Conservation (phyloP, 257 asterid species). For the Solanum chilense region DNA sequence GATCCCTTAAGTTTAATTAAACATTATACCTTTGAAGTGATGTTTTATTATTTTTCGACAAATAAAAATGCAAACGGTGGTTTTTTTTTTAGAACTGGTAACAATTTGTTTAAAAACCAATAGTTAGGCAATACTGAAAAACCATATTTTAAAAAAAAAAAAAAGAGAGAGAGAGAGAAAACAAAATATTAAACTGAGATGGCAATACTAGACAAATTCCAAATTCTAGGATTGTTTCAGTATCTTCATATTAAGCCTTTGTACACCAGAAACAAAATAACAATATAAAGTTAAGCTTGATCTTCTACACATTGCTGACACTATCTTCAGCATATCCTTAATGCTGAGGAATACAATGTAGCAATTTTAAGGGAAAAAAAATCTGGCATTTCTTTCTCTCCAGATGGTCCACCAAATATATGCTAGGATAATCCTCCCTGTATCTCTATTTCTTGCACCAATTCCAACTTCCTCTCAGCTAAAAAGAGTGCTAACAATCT, state of each 20-base stretch:
- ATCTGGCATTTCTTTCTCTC: not conserved
- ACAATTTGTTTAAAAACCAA: not conserved
- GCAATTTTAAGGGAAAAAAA: not conserved
- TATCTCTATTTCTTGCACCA: not conserved
- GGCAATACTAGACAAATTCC: not conserved
- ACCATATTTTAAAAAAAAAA: not conserved
- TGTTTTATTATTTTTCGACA: not conserved
- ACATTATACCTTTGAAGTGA: not conserved
- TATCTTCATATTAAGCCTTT: not conserved
- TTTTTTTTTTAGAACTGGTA: not conserved
- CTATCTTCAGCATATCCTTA: not conserved
- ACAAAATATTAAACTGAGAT: not conserved
- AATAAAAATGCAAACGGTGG: not conserved
- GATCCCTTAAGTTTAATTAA: not conserved
- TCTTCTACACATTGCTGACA: not conserved
- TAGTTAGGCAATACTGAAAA: not conserved
- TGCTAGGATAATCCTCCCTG: not conserved
- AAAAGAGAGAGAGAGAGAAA: not conserved
- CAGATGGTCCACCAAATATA: not conserved
- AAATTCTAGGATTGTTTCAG: not conserved
- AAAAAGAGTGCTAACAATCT: not conserved
- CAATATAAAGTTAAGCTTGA: not conserved
- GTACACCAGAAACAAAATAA: not conserved
- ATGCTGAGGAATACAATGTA: too few species aligned
- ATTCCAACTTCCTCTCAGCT: not conserved